Conservation (phyloP, 1,284 basidiomycete species). For the Cutaneotrichosporon cutaneum region DNA sequence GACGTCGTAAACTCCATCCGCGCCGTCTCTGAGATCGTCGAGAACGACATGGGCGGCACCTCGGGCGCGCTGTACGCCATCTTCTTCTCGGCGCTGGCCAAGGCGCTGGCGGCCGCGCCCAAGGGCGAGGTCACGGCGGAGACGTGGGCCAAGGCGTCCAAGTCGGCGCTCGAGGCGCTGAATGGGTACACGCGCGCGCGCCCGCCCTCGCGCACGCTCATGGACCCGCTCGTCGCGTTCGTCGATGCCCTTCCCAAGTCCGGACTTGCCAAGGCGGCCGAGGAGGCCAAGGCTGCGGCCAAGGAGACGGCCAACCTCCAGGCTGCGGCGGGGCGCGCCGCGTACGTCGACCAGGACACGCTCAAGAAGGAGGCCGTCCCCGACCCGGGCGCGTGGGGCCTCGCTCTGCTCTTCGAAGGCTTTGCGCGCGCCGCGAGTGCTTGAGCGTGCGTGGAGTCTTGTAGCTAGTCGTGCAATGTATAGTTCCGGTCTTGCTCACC, state of each 20-base stretch:
- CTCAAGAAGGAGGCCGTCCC: slow-evolving; percentile 69
- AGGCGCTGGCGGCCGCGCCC: slow-evolving; percentile 39
- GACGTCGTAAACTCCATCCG: slow-evolving; percentile 68
- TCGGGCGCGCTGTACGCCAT: slow-evolving; percentile 90
- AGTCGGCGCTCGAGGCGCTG: slow-evolving; percentile 66
- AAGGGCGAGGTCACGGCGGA: slow-evolving; percentile 54
- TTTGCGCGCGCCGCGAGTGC: slow-evolving; percentile 26
- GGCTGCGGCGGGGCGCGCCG: slow-evolving; percentile 85
- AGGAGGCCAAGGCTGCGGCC: slow-evolving; percentile 67
- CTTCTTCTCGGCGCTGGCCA: slow-evolving; percentile 74
- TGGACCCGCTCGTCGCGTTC: slow-evolving; percentile 88
- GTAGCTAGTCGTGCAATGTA: not conserved
- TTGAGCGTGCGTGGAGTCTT: not conserved
- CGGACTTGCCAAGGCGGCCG: slow-evolving; percentile 60
- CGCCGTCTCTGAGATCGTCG: slow-evolving; percentile 63
- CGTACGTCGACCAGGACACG: slow-evolving; percentile 75
- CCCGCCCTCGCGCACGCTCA: slow-evolving; percentile 82
- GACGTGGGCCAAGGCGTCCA: slow-evolving; percentile 65
- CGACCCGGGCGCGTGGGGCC: slow-evolving; percentile 88
- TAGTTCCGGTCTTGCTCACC: not conserved
- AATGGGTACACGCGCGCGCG: slow-evolving; percentile 87
- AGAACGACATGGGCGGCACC: slow-evolving; percentile 88
- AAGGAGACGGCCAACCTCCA: slow-evolving; percentile 68
- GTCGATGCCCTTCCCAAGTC: slow-evolving; percentile 57
- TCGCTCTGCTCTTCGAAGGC: slow-evolving; percentile 71